A percentile compares a stretch with the other conserved stretches of the same genome.
Evolutionary conservation across 257 asterid genomes (phyloP).

Genomic region (Buddleja alternifolia): DNA sequence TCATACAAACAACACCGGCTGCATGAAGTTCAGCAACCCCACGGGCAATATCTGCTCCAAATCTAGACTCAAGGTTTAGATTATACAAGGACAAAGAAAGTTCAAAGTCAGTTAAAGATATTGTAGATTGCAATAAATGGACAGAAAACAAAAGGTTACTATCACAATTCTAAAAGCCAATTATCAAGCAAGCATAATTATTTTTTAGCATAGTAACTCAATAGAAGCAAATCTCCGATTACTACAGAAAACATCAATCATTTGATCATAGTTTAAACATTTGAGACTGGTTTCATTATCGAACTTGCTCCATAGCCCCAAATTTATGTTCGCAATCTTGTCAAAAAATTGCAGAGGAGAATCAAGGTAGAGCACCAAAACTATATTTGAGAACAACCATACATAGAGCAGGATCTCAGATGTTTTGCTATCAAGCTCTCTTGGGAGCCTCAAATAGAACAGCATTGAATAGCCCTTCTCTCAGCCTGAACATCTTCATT

Average conservation of each 20-base stretch:
- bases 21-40: constrained; percentile 99
- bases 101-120: constrained; percentile 16
- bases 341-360: constrained; percentile 12
- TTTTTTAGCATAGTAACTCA: constrained; percentile 4
- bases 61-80: constrained; percentile 55
- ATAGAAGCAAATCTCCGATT: background rate
- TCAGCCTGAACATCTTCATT: background rate
- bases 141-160: background rate
- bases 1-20: constrained; percentile 98
- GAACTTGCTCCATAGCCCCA: constrained; percentile 1
- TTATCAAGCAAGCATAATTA: constrained; percentile 12
- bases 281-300: background rate
- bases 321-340: background rate
- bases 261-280: constrained; percentile 8
- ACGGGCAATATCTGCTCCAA: constrained; percentile 98
- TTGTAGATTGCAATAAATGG: constrained; percentile 14
- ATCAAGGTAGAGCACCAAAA: background rate
- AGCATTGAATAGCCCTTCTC: background rate
- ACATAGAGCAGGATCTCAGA: constrained; percentile 5
- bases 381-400: background rate
- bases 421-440: background rate
- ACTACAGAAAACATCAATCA: background rate
- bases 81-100: constrained; percentile 31
- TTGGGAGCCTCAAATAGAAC: background rate
- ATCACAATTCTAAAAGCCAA: constrained; percentile 8